Conservation (phyloP, 2,329 filamentous ascomycete species). For the Didymella pomorum region DNA sequence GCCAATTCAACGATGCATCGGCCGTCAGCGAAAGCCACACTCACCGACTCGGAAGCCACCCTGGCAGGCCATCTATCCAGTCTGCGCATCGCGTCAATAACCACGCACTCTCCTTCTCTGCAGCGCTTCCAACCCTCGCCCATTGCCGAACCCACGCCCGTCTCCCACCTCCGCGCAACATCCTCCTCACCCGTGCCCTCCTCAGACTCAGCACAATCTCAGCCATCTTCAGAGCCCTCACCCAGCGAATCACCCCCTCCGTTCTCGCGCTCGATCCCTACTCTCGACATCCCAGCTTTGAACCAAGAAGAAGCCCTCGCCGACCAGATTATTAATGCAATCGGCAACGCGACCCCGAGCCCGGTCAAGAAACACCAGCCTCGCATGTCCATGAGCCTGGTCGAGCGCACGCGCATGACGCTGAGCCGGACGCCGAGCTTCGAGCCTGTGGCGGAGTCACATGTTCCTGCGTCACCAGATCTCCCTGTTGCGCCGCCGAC, state of each 20-base stretch:
- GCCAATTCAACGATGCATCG: constrained; percentile 9
- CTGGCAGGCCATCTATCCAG: constrained; percentile 35
- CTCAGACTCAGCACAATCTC: constrained; percentile 17
- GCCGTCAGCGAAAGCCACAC: constrained; percentile 23
- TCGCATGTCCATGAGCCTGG: constrained; percentile 54
- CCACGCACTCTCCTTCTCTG: constrained; percentile 8
- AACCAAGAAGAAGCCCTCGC: constrained; percentile 45
- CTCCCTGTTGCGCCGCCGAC: constrained; percentile 18
- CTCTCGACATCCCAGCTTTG: constrained; percentile 27
- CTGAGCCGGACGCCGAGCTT: constrained; percentile 50
- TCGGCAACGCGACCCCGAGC: constrained; percentile 52
- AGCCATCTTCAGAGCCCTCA: constrained; percentile 9
- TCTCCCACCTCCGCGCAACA: constrained; percentile 12
- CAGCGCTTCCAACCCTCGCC: background rate
- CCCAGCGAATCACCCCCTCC: constrained; percentile 23
- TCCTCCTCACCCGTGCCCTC: constrained; percentile 28
- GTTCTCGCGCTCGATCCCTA: constrained; percentile 25
- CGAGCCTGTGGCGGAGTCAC: constrained; percentile 36
- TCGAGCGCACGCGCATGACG: constrained; percentile 58
- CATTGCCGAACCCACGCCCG: constrained; percentile 4
- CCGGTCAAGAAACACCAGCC: constrained; percentile 50
- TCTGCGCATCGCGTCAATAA: constrained; percentile 16
- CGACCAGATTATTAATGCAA: constrained; percentile 52
- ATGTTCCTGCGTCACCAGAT: constrained; percentile 35
- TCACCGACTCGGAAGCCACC: constrained; percentile 41